These are phyloP conservation scores for Limnanthes douglasii DNA, from an alignment of 345 rosid genomes.

Conservation along the genomic window DNA sequence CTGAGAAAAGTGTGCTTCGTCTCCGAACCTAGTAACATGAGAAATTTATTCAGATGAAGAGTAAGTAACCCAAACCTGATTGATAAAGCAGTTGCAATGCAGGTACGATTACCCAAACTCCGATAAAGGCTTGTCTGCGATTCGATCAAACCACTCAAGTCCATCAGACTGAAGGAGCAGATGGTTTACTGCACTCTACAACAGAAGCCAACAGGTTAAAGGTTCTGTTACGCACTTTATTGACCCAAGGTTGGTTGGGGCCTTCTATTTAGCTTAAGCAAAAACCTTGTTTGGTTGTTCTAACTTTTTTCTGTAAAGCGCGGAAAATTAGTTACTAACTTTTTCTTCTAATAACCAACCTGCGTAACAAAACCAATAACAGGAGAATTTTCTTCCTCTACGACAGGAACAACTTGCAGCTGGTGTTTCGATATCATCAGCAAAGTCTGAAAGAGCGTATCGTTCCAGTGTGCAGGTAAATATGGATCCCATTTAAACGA, in stretches of 20 bases:
- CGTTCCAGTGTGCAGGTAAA: conserved; percentile 22
- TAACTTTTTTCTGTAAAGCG: no score
- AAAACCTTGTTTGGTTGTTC: no score
- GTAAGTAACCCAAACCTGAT: no score
- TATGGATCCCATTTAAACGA: conserved; percentile 28
- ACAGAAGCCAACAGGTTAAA: background rate
- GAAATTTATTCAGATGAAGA: no score
- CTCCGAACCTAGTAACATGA: conserved; percentile 22
- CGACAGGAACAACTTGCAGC: conserved; percentile 20
- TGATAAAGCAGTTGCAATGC: no score
- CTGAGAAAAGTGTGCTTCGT: conserved; percentile 10
- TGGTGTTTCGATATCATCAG: conserved; percentile 25
- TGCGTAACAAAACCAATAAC: conserved; percentile 22
- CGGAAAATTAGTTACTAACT: no score
- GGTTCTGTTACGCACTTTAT: no score
- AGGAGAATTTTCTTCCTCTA: conserved; percentile 5
- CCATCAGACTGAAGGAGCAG: conserved; percentile 26
- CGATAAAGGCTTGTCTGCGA: conserved; percentile 21
- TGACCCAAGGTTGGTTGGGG: no score
- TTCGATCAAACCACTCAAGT: conserved; percentile 29
- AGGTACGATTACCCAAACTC: conserved; percentile 21
- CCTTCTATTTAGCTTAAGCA: no score
- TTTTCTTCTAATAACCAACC: no score
- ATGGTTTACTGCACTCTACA: conserved; percentile 21
- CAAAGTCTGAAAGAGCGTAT: conserved; percentile 27